phyloP scores from a whole-genome alignment of 352 stramenopile species.

The Phytophthora capsici region DNA sequence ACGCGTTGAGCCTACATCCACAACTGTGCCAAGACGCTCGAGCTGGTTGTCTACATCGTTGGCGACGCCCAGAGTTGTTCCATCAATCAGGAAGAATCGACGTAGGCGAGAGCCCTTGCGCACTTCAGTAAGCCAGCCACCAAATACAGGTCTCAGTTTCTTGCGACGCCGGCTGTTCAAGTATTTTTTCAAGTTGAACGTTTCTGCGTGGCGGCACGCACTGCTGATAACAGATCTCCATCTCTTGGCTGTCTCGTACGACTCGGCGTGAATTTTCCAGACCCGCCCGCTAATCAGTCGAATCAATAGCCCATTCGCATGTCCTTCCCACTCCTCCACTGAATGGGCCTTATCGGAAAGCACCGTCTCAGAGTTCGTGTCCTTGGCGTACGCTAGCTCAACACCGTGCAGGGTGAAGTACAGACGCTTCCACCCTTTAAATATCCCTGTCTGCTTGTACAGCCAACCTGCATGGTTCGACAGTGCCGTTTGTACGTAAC shows the following conservation, averaged over 20 bases:
- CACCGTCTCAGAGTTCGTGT: conserved; percentile 71
- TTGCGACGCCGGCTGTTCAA: conserved; percentile 70
- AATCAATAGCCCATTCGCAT: conserved; percentile 75
- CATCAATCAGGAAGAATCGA: conserved; percentile 84
- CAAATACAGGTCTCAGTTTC: conserved; percentile 70
- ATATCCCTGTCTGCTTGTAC: conserved; percentile 75
- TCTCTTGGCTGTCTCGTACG: conserved; percentile 78
- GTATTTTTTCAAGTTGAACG: conserved; percentile 77
- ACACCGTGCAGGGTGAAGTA: conserved; percentile 83
- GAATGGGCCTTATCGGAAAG: conserved; percentile 65
- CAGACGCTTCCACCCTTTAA: conserved; percentile 84
- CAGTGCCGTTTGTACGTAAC: conserved; percentile 75
- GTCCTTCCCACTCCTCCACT: conserved; percentile 73
- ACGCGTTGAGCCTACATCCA: conserved; percentile 66
- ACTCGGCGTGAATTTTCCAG: conserved; percentile 78
- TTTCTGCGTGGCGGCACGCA: conserved; percentile 52
- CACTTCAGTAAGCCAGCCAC: conserved; percentile 79
- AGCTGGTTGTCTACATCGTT: conserved; percentile 85
- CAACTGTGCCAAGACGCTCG: conserved; percentile 64
- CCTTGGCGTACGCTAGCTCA: conserved; percentile 75
- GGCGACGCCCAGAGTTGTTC: conserved; percentile 66
- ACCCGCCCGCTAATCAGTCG: conserved; percentile 65
- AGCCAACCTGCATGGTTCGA: conserved; percentile 84
- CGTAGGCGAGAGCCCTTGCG: conserved; percentile 52
- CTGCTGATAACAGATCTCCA: conserved; percentile 74